Conservation (phyloP, 2,329 filamentous ascomycete species). For the Colletotrichum spinosum region DNA sequence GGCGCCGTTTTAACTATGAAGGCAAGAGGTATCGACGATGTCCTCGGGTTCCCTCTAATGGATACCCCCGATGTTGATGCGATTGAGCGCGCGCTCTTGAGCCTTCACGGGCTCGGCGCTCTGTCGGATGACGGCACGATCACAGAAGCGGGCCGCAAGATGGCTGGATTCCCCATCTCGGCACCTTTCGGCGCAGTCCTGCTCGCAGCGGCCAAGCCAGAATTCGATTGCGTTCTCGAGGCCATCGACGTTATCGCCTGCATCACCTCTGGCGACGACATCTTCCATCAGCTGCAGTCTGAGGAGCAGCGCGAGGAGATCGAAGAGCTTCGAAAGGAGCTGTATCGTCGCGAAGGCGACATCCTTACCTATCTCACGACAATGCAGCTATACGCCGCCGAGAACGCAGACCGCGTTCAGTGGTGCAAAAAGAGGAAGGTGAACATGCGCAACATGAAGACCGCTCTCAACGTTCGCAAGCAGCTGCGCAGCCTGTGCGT, state of each 20-base stretch:
- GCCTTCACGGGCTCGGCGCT: slow-evolving; percentile 83
- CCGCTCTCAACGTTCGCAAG: slow-evolving; percentile 70
- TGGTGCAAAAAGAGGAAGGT: slow-evolving; percentile 71
- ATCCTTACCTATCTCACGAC: slow-evolving; percentile 73
- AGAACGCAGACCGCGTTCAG: slow-evolving; percentile 63
- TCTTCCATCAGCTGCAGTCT: slow-evolving; percentile 70
- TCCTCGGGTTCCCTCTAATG: slow-evolving; percentile 86
- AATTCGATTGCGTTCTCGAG: slow-evolving; percentile 80
- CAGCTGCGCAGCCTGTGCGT: slow-evolving; percentile 70
- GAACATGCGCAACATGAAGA: slow-evolving; percentile 70
- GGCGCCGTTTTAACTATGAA: slow-evolving; percentile 94
- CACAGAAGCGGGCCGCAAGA: slow-evolving; percentile 78
- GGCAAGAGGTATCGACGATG: slow-evolving; percentile 85
- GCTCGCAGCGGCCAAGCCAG: slow-evolving; percentile 78
- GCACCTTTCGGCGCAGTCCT: slow-evolving; percentile 85
- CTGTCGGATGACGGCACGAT: slow-evolving; percentile 79
- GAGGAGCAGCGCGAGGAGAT: slow-evolving; percentile 67
- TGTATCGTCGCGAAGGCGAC: slow-evolving; percentile 72
- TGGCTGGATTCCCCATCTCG: slow-evolving; percentile 86
- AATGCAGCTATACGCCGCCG: slow-evolving; percentile 70
- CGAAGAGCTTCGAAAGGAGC: slow-evolving; percentile 65
- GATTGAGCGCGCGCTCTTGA: slow-evolving; percentile 83
- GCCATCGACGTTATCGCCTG: slow-evolving; percentile 85
- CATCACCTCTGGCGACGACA: slow-evolving; percentile 71
- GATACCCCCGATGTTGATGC: slow-evolving; percentile 82